Percentiles rank a stretch among this genome's conserved stretches.
Conservation (phyloP, 768 basidiomycete genomes). For the Grammothele lineata region DNA sequence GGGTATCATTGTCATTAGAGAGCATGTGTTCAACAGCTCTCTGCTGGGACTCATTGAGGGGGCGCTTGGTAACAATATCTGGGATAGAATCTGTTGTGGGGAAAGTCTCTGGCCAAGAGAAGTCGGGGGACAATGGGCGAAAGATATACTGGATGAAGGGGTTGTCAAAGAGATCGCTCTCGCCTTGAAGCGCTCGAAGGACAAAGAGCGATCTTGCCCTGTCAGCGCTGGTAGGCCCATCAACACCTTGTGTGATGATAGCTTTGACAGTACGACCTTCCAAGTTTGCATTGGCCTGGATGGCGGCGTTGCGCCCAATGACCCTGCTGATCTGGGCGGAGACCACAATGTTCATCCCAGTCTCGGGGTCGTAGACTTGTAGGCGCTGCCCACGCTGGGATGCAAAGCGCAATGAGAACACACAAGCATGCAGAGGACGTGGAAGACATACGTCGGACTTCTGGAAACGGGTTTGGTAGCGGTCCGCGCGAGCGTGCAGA, state of each 20-base stretch:
- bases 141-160: conserved; percentile 38
- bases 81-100: conserved; percentile 18
- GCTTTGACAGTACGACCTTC: conserved; percentile 28
- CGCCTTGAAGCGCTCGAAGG: conserved; percentile 34
- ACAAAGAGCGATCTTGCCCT: conserved; percentile 30
- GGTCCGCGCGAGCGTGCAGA: conserved; percentile 20
- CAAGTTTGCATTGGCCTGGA: conserved; percentile 24
- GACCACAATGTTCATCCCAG: conserved; percentile 22
- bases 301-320: conserved; percentile 14
- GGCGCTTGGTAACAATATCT: conserved; percentile 19
- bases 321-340: conserved; percentile 17
- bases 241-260: conserved; percentile 51
- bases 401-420: not conserved
- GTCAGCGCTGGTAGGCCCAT: conserved; percentile 57
- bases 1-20: conserved; percentile 25
- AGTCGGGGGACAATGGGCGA: conserved; percentile 24
- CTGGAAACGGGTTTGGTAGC: conserved; percentile 29
- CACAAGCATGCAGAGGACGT: no score
- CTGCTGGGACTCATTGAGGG: conserved; percentile 37
- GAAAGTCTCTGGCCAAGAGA: conserved; percentile 35
- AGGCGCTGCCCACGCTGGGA: conserved; percentile 5
- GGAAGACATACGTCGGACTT: no score
- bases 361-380: conserved; percentile 20
- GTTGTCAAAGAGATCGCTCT: conserved; percentile 24
- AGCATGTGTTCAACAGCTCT: conserved; percentile 37